Percentiles rank a stretch among this genome's conserved stretches.
These are phyloP conservation scores for Coccomyxa sp. DNA, from an alignment of 139 green algal species.

Conservation along the genomic window DNA sequence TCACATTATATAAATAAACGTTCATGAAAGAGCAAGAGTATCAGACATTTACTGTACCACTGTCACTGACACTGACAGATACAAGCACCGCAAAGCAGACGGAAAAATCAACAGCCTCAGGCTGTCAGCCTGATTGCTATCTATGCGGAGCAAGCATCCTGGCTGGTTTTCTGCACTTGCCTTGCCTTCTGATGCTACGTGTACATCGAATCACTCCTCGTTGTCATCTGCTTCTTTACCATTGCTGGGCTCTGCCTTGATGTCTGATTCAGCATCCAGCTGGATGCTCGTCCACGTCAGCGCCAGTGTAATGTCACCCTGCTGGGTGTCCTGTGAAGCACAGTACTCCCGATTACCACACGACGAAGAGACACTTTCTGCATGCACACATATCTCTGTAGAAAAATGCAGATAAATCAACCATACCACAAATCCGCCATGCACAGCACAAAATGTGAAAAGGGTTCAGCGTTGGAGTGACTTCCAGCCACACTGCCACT, in stretches of 20 bases:
- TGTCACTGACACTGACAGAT: background rate
- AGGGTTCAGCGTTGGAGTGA: background rate
- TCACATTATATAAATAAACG: no score
- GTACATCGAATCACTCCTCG: background rate
- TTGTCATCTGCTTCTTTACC: background rate
- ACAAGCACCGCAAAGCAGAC: no score
- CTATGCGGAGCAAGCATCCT: background rate
- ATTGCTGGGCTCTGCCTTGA: background rate
- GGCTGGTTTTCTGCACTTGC: background rate
- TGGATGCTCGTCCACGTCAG: constrained; percentile 18
- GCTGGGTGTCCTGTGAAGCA: constrained; percentile 27
- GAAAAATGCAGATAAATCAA: background rate
- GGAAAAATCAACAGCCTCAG: no score
- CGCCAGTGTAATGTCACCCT: constrained; percentile 22
- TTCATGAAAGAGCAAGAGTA: no score
- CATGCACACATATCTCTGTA: background rate
- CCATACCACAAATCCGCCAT: background rate
- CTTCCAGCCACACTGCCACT: background rate
- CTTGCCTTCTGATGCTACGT: background rate
- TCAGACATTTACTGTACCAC: background rate
- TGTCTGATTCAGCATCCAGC: constrained; percentile 4
- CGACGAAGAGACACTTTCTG: background rate
- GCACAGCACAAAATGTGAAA: no score
- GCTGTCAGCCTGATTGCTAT: background rate
- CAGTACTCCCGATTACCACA: background rate